phyloP scores from a whole-genome alignment of 345 rosid genomes.

The Populus simonii region DNA sequence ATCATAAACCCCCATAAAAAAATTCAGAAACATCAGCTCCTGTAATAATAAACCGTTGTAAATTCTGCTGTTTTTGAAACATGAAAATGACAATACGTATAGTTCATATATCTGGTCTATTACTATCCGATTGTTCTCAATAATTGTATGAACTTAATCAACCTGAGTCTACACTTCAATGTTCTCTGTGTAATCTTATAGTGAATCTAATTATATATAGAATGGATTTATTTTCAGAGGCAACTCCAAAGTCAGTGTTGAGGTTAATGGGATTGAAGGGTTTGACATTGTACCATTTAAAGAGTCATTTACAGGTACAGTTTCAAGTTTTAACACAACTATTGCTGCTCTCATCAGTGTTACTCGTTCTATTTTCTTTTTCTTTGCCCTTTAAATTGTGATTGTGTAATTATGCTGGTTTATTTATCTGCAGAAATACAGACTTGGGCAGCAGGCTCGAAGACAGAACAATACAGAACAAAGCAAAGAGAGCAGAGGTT shows the following conservation, averaged over 20 bases:
- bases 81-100: not conserved
- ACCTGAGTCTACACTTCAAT: not conserved
- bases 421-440: constrained; percentile 61
- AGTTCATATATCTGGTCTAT: not conserved
- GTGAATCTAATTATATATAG: not conserved
- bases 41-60: not conserved
- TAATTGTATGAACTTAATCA: not conserved
- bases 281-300: constrained; percentile 83
- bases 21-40: not conserved
- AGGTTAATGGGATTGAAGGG: constrained; percentile 91
- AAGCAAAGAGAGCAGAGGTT: constrained; percentile 47
- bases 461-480: constrained; percentile 43
- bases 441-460: constrained; percentile 66
- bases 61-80: not conserved
- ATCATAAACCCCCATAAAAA: not conserved
- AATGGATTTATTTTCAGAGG: constrained; percentile 43
- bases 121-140: not conserved
- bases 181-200: not conserved
- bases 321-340: not conserved
- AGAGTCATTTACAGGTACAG: constrained; percentile 88
- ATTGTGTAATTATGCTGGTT: not conserved
- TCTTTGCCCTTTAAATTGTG: not conserved
- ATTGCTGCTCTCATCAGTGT: not conserved
- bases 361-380: not conserved
- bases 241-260: constrained; percentile 87